Evolutionary conservation across 257 asterid genomes (phyloP), one percentile per base, ranked within the genome.

Genomic region (Echium plantagineum): DNA sequence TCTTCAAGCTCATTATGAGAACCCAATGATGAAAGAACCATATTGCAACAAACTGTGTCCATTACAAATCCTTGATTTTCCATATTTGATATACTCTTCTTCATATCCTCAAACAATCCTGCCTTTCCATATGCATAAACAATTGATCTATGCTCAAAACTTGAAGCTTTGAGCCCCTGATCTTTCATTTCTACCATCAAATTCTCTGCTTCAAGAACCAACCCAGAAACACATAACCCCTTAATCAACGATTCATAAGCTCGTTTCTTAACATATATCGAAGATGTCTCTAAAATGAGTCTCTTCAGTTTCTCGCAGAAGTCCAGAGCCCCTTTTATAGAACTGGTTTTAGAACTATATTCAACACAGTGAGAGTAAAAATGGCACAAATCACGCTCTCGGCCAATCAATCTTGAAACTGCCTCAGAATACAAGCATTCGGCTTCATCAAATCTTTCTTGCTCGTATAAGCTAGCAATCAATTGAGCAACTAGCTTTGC

Each of bases 1-100:
- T 80, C 89, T 5, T 59, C 38, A 30, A 82, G 79, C 76, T 84
- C 73, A 13, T 60, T 64, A 59, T 75, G 83, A 51, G 85, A 78
- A 66, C 95, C 96, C 56, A 80, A 74, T 15, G 94, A 83, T 5
- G 95, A 76, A 55, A 91, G 83, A 68, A 85, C 80, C 96, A 91
- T 88, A 57, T 88, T 91, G 42, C 75, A 83, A 72, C 82, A 73
- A 58, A 91, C 81, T 2, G 90, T 91, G 61, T 91, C 98, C 72
- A 80, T 30, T 57, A 69, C 80, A 73, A 78, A 72, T 53, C 94
- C 97, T 63, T 73, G 81, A 1, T 67, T 67, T 64, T 77, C 90
- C 82, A 85, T 77, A 65, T 69, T 58, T 61, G 7, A 62, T 3
- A 78, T 54, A 52, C 52, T 74, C 63, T 95, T 79, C 83, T 74